Evolutionary conservation across 2,329 filamentous ascomycete species (phyloP).

Genomic region (Clonostachys rosea): DNA sequence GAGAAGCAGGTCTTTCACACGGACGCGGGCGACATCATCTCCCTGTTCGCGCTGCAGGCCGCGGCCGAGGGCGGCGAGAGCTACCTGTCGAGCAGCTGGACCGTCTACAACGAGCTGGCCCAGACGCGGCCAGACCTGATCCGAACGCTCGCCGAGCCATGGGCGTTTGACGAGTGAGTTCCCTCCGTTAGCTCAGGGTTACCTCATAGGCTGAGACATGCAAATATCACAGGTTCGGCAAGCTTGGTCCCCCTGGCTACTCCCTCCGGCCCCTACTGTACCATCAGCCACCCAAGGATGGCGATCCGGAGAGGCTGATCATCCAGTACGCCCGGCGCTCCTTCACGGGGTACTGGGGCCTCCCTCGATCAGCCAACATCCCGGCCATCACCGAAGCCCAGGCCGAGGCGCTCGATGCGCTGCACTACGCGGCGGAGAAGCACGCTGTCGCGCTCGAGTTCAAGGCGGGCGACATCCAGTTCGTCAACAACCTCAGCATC

Average conservation of each 20-base stretch:
- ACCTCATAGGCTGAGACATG: not conserved
- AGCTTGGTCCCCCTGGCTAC: conserved; percentile 35
- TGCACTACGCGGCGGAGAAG: conserved; percentile 44
- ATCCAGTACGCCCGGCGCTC: conserved; percentile 56
- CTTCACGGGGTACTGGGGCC: conserved; percentile 52
- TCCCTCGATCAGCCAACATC: conserved; percentile 47
- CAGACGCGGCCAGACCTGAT: conserved; percentile 54
- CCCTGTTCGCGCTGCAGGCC: conserved; percentile 50
- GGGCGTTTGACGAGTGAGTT: conserved; percentile 35
- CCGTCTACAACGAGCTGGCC: conserved; percentile 60
- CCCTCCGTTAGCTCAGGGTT: not conserved
- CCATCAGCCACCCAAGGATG: conserved; percentile 41
- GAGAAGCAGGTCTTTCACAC: conserved; percentile 63
- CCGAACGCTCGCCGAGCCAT: conserved; percentile 46
- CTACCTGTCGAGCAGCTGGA: conserved; percentile 51
- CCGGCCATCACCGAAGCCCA: conserved; percentile 51
- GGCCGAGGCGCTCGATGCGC: conserved; percentile 44
- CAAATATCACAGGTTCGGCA: conserved; percentile 40
- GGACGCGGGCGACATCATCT: conserved; percentile 54
- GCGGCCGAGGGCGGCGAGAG: conserved; percentile 50
- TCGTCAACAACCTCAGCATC: conserved; percentile 48
- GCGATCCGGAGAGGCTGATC: conserved; percentile 44
- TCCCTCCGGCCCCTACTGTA: conserved; percentile 47
- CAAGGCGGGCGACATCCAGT: conserved; percentile 47
- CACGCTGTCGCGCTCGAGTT: conserved; percentile 38